Conservation (phyloP, 2,329 filamentous ascomycete species). For the Talaromyces sp. region DNA sequence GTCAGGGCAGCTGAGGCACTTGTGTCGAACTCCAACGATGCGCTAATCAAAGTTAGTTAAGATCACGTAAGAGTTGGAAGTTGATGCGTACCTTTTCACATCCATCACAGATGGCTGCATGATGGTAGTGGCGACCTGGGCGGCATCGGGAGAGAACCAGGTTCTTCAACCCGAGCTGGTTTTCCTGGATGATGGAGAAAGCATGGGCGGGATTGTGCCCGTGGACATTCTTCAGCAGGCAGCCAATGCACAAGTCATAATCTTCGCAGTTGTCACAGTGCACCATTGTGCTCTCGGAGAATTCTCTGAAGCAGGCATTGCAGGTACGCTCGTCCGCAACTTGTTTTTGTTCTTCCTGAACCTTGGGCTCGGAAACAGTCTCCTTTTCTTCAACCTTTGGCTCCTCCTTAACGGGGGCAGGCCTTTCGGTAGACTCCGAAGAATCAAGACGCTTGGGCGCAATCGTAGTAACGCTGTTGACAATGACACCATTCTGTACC, state of each 20-base stretch:
- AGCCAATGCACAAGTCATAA: slow-evolving; percentile 84
- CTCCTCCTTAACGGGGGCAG: slow-evolving; percentile 14
- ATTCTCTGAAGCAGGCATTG: slow-evolving; percentile 66
- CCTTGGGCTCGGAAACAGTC: slow-evolving; percentile 15
- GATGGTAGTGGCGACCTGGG: slow-evolving; percentile 74
- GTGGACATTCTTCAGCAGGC: slow-evolving; percentile 71
- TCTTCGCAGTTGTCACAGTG: slow-evolving; percentile 83
- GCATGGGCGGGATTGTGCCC: slow-evolving; percentile 87
- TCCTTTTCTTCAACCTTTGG: slow-evolving; percentile 17
- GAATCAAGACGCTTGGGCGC: slow-evolving; percentile 54
- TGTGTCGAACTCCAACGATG: slow-evolving; percentile 87
- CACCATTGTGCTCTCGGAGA: slow-evolving; percentile 74
- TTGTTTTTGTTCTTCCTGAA: slow-evolving; percentile 20
- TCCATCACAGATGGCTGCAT: slow-evolving; percentile 90
- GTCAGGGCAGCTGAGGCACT: slow-evolving; percentile 94
- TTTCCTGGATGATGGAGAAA: slow-evolving; percentile 57
- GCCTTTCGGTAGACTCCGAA: not conserved
- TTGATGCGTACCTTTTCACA: slow-evolving; percentile 66
- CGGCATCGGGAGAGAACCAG: slow-evolving; percentile 65
- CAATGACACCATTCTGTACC: slow-evolving; percentile 71
- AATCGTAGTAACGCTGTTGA: slow-evolving; percentile 84
- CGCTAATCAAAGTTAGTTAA: slow-evolving; percentile 44
- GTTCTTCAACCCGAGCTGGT: slow-evolving; percentile 57
- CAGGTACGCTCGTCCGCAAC: slow-evolving; percentile 44
- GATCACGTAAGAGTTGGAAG: not conserved